A percentile compares a stretch with the other conserved stretches of the same genome.
Evolutionary conservation across 2,329 filamentous ascomycete species (phyloP).

Genomic region (Lasiodiplodia gonubiensis): DNA sequence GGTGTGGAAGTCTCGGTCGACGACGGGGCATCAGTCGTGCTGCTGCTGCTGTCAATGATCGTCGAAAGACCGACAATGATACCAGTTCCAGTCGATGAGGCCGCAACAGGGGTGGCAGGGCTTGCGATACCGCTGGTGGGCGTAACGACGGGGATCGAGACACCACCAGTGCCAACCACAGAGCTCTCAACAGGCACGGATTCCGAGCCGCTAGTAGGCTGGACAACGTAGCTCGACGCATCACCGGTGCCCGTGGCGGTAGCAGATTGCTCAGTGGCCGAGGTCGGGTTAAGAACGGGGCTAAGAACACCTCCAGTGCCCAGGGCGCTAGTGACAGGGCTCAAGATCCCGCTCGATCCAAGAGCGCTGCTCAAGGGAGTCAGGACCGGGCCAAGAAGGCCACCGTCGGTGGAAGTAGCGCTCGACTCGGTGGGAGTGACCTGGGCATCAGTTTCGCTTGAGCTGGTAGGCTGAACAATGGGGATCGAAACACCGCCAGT

Average conservation of each 20-base stretch:
- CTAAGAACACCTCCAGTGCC: constrained; percentile 18
- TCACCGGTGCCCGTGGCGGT: constrained; percentile 24
- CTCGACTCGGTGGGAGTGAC: constrained; percentile 1
- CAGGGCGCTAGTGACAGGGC: constrained; percentile 20
- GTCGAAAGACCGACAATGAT: constrained; percentile 44
- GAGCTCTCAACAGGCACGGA: constrained; percentile 32
- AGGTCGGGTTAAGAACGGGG: constrained; percentile 11
- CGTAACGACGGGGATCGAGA: constrained; percentile 18
- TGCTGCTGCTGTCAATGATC: constrained; percentile 33
- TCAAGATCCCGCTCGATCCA: constrained; percentile 14
- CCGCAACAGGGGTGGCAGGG: constrained; percentile 6
- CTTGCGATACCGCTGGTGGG: constrained; percentile 11
- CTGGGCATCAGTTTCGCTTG: not conserved
- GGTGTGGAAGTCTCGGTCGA: constrained; percentile 12
- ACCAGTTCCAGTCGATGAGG: constrained; percentile 31
- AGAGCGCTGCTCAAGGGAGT: constrained; percentile 16
- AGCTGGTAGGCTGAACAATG: constrained; percentile 22
- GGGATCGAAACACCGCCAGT: constrained; percentile 26
- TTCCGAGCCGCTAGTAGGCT: constrained; percentile 31
- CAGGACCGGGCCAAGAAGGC: constrained; percentile 22
- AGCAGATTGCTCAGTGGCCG: constrained; percentile 25
- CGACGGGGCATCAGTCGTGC: constrained; percentile 24
- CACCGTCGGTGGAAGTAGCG: constrained; percentile 15
- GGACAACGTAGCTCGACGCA: constrained; percentile 23
- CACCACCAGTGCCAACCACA: constrained; percentile 23